Percentiles rank a stretch among this genome's conserved stretches.
Conservation (phyloP, 2,329 filamentous ascomycete species). For the Ophiostoma novo-ulmi region DNA sequence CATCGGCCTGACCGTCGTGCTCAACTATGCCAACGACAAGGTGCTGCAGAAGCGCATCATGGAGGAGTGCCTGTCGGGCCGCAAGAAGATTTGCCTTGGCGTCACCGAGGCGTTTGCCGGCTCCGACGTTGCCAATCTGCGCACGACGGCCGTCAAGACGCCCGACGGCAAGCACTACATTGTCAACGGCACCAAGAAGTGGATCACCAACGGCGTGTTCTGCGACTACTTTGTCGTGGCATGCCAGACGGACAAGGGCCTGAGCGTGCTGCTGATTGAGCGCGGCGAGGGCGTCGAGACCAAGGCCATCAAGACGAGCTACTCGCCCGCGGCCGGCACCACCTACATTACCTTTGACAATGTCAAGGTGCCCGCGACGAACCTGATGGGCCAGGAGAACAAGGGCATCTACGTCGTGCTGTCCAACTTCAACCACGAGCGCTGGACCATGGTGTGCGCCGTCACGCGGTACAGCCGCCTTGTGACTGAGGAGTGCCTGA, state of each 20-base stretch:
- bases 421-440: slow-evolving; percentile 84
- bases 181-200: slow-evolving; percentile 73
- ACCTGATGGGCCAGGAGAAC: slow-evolving; percentile 75
- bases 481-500: slow-evolving; percentile 76
- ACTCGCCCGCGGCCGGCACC: slow-evolving; percentile 73
- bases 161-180: slow-evolving; percentile 68
- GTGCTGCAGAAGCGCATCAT: slow-evolving; percentile 61
- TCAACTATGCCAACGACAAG: slow-evolving; percentile 69
- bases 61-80: slow-evolving; percentile 67
- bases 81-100: slow-evolving; percentile 83
- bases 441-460: slow-evolving; percentile 67
- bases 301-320: slow-evolving; percentile 72
- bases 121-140: slow-evolving; percentile 71
- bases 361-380: slow-evolving; percentile 74
- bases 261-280: slow-evolving; percentile 71
- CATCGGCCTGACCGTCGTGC: slow-evolving; percentile 72
- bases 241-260: slow-evolving; percentile 72
- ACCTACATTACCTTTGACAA: slow-evolving; percentile 79
- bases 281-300: slow-evolving; percentile 71
- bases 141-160: slow-evolving; percentile 73
- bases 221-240: slow-evolving; percentile 79
- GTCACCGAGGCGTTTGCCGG: slow-evolving; percentile 88
- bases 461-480: slow-evolving; percentile 61
- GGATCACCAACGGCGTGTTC: slow-evolving; percentile 66
- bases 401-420: slow-evolving; percentile 81